Evolutionary conservation across 495 filamentous ascomycete genomes (phyloP), one percentile per base, ranked within the genome.

Genomic region (Sabuloglossum arenarium): DNA sequence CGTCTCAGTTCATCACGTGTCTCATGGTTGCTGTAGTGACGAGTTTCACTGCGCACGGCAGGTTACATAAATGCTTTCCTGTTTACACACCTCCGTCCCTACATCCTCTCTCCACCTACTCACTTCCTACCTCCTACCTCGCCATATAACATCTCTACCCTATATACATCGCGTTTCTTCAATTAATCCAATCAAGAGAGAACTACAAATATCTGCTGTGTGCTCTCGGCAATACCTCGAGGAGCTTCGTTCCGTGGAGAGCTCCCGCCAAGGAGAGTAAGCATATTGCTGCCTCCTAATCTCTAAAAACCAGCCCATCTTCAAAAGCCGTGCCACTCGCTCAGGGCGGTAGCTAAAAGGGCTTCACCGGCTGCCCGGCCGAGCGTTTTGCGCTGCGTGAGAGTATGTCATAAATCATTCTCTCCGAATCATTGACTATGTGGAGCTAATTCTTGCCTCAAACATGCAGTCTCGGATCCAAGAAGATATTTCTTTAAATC

Each of bases 341-440:
- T 28, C n/a, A 14, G 23, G 30, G 29, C 16, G 24, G 37, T 21
- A 37, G 30, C 27, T 24, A 11, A 43, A 54, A n/a, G n/a, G 27
- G 25, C 30, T 56, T 57, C 58, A 50, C 37, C 58, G 62, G 65
- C 71, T 67, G 79, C 80, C 80, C 79, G 78, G 78, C 76, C 74
- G 76, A 70, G 70, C 74, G 75, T 78, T 77, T 80, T 80, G 77
- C 75, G 74, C 81, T 85, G 81, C 79, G 79, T 79, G 81, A 84
- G 78, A 23, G 80, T 84, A 67, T 59, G 72, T 34, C 29, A 53
- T 23, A 23, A 53, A 8, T 58, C 56, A 53, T 6, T 2, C 25
- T 23, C 11, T n/a, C 47, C 2, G 8, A 29, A 3, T 23, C 12
- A 4, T 30, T 27, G 23, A 19, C 12, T 49, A n/a, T 23, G 28